These are phyloP conservation scores for Boletus pseudopeckii DNA, from an alignment of 768 basidiomycete genomes.

Conservation along the genomic window DNA sequence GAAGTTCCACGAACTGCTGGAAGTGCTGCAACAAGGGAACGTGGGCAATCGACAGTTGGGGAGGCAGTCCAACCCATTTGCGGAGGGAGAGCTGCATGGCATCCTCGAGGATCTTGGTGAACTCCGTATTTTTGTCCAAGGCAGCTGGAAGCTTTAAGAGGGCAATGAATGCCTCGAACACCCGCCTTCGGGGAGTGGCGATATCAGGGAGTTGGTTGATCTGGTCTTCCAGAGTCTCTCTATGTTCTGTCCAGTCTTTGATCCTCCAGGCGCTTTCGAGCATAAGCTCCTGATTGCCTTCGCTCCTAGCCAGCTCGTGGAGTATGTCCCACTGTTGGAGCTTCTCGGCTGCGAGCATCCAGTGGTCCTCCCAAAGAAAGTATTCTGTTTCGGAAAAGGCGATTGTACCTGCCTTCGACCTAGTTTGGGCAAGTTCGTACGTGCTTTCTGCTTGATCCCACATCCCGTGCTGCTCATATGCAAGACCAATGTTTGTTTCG, in stretches of 20 bases:
- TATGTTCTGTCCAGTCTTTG: slow-evolving; percentile 86
- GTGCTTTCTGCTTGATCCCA: slow-evolving; percentile 89
- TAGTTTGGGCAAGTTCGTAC: slow-evolving; percentile 88
- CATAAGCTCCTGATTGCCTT: slow-evolving; percentile 87
- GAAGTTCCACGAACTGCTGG: slow-evolving; percentile 97
- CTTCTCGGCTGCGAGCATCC: slow-evolving; percentile 94
- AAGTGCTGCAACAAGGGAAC: slow-evolving; percentile 94
- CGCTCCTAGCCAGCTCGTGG: slow-evolving; percentile 83
- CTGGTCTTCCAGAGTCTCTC: slow-evolving; percentile 74
- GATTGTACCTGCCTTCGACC: slow-evolving; percentile 74
- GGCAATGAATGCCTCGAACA: slow-evolving; percentile 95
- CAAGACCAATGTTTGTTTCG: slow-evolving; percentile 85
- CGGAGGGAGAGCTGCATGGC: slow-evolving; percentile 94
- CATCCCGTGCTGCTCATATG: slow-evolving; percentile 95
- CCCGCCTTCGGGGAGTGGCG: slow-evolving; percentile 89
- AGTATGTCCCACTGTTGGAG: slow-evolving; percentile 97
- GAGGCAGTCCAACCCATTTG: slow-evolving; percentile 91
- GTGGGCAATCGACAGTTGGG: slow-evolving; percentile 86
- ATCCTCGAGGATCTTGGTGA: slow-evolving; percentile 86
- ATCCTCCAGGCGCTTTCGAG: slow-evolving; percentile 95
- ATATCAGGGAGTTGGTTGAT: slow-evolving; percentile 79
- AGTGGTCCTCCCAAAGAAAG: slow-evolving; percentile 99
- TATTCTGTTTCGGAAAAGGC: slow-evolving; percentile 95
- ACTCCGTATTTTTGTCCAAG: slow-evolving; percentile 82
- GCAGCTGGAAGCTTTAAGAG: slow-evolving; percentile 81